A percentile compares a stretch with the other conserved stretches of the same genome.
Conservation (phyloP, 169 alveolate species). For the Plasmodium vivax region DNA sequence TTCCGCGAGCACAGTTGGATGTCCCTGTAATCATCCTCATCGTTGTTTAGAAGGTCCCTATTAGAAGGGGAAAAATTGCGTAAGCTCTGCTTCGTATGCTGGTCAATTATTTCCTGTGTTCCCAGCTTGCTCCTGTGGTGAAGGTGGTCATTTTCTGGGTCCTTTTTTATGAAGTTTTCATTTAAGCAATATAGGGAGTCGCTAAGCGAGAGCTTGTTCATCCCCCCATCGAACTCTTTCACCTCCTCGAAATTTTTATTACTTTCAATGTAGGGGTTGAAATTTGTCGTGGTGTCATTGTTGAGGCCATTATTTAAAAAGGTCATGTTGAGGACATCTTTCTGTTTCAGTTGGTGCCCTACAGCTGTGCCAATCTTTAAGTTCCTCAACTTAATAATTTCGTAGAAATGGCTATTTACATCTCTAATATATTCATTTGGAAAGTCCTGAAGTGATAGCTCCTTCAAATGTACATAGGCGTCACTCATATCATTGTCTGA, state of each 20-base stretch:
- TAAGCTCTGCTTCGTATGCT: conserved; percentile 5
- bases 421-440: conserved; percentile 68
- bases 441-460: conserved; percentile 23
- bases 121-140: background rate
- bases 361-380: conserved; percentile 68
- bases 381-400: conserved; percentile 60
- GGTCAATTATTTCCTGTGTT: background rate
- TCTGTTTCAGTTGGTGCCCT: conserved; percentile 56
- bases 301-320: conserved; percentile 55
- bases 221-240: conserved; percentile 25
- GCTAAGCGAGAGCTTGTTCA: conserved; percentile 35
- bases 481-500: background rate
- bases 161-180: conserved; percentile 49
- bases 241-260: conserved; percentile 34
- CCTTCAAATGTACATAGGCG: conserved; percentile 45
- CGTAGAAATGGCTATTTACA: conserved; percentile 61
- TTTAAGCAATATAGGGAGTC: conserved; percentile 56
- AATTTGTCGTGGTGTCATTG: conserved; percentile 48
- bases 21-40: conserved; percentile 53
- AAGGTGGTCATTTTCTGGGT: background rate
- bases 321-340: conserved; percentile 43
- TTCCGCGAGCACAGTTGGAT: conserved; percentile 19
- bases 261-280: conserved; percentile 37
- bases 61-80: background rate
- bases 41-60: conserved; percentile 1